Conservation (phyloP, 805 yeast species). For the Hanseniaspora meyeri region DNA sequence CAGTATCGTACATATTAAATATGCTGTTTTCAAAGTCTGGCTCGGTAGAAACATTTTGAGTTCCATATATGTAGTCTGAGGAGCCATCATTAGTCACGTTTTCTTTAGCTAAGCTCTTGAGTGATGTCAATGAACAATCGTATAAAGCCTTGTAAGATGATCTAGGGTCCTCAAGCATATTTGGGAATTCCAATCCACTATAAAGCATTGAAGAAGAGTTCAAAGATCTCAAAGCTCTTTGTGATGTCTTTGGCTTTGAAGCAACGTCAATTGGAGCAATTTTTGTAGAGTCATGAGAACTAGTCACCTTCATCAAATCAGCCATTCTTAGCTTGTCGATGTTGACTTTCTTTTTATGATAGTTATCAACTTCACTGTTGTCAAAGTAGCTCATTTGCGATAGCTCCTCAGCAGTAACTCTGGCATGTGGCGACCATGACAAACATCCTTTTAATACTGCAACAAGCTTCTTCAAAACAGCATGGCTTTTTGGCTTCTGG, state of each 20-base stretch:
- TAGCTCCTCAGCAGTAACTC: slow-evolving; percentile 42
- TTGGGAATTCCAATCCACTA: background rate
- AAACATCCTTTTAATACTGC: slow-evolving; percentile 38
- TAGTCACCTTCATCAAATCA: background rate
- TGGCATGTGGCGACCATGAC: slow-evolving; percentile 65
- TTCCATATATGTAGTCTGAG: background rate
- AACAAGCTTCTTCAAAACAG: slow-evolving; percentile 24
- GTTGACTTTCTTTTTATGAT: background rate
- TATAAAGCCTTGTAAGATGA: background rate
- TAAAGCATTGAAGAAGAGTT: background rate
- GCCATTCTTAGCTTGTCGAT: background rate
- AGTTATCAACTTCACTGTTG: slow-evolving; percentile 26
- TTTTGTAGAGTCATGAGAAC: background rate
- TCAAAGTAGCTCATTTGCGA: slow-evolving; percentile 44
- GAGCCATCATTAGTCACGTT: background rate
- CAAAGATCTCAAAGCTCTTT: background rate
- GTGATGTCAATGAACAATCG: background rate
- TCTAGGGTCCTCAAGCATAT: background rate
- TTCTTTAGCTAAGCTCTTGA: background rate
- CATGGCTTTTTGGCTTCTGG: slow-evolving; percentile 35
- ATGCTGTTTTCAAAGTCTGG: slow-evolving; percentile 9
- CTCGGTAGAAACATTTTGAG: background rate
- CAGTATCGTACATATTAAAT: slow-evolving; percentile 1
- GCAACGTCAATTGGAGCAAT: background rate
- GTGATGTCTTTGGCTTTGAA: background rate